Percentiles rank a stretch among this genome's conserved stretches.
Evolutionary conservation across 2,329 filamentous ascomycete species (phyloP).

Genomic region (Ophiostoma sp.): DNA sequence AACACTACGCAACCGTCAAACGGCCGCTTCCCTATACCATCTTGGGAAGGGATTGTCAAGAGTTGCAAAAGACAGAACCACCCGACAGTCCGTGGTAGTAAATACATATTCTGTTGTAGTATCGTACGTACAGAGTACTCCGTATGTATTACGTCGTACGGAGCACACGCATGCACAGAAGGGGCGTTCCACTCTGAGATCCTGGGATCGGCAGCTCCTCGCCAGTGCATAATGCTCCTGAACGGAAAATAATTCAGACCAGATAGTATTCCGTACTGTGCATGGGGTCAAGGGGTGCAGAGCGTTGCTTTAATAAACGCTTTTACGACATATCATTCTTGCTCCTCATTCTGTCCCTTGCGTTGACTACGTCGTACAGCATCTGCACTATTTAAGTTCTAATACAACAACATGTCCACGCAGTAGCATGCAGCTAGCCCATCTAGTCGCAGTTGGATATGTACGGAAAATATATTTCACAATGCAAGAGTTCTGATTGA

Average conservation of each 20-base stretch:
- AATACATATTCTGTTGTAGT: no score
- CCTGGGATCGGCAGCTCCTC: neutral
- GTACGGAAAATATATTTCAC: neutral
- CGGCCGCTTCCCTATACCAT: neutral
- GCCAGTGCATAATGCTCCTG: neutral
- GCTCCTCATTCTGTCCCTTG: neutral
- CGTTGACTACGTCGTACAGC: neutral
- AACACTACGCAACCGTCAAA: neutral
- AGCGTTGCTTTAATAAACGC: no score
- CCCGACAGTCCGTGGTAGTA: no score
- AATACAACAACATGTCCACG: neutral
- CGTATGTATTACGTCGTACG: neutral
- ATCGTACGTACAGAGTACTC: no score
- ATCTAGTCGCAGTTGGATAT: neutral
- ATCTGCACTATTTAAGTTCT: neutral
- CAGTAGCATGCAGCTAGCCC: neutral
- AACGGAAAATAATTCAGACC: neutral
- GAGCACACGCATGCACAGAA: neutral
- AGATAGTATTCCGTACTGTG: neutral
- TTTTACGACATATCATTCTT: neutral
- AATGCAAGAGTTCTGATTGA: neutral
- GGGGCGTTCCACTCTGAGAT: neutral
- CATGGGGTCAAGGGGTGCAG: no score
- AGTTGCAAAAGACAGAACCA: neutral
- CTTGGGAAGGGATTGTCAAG: neutral